Conservation (phyloP, 75 land plant genomes). For the Pinus albicaulis region DNA sequence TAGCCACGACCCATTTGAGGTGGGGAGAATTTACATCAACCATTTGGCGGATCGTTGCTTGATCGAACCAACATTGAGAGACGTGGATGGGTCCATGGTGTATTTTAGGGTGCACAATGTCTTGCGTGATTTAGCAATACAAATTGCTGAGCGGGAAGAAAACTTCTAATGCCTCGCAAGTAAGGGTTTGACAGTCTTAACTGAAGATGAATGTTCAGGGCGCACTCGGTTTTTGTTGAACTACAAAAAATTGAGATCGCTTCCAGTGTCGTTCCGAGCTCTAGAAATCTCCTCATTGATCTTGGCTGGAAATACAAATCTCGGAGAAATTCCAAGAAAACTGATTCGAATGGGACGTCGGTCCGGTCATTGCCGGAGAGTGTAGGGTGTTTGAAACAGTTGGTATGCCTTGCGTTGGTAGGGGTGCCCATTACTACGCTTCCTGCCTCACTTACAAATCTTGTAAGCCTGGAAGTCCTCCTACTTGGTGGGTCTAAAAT, state of each 20-base stretch:
- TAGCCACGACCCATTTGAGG: not conserved
- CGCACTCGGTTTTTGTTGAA: not conserved
- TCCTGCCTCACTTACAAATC: not conserved
- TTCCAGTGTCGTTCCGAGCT: not conserved
- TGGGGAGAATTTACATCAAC: not conserved
- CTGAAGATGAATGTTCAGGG: not conserved
- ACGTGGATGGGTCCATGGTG: not conserved
- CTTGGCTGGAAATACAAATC: not conserved
- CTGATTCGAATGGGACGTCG: not conserved
- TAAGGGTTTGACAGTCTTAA: not conserved
- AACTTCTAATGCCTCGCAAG: not conserved
- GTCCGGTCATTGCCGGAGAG: not conserved
- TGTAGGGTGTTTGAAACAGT: not conserved
- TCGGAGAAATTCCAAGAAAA: not conserved
- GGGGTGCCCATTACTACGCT: not conserved
- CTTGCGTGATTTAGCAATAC: not conserved
- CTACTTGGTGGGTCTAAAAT: not conserved
- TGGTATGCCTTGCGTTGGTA: not conserved
- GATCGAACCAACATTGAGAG: not conserved
- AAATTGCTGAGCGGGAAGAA: not conserved
- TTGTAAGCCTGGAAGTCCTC: not conserved
- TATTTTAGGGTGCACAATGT: not conserved
- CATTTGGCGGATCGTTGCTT: not conserved
- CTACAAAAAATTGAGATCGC: not conserved
- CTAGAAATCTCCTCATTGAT: not conserved